These are phyloP conservation scores for Diaporthe eres DNA, from an alignment of 2,329 filamentous ascomycete species.

Conservation along the genomic window DNA sequence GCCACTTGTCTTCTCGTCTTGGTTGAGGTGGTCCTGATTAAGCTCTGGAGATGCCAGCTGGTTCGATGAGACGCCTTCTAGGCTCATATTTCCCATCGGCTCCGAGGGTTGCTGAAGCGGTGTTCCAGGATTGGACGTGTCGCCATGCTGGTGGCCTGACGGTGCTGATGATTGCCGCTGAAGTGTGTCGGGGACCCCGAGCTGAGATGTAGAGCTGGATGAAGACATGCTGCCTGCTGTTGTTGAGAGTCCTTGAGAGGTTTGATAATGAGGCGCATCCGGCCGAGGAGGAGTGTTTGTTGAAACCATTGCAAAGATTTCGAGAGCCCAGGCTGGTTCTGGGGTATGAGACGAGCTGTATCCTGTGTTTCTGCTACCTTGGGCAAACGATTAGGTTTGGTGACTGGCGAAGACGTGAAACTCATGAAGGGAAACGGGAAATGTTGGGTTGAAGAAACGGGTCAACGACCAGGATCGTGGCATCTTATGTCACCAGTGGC, in stretches of 20 bases:
- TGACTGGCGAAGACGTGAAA: background rate
- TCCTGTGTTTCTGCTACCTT: background rate
- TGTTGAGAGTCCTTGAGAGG: background rate
- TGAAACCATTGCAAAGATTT: constrained; percentile 9
- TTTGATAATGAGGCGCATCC: constrained; percentile 6
- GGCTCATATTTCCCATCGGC: constrained; percentile 38
- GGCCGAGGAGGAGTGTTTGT: constrained; percentile 11
- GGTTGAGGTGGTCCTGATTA: constrained; percentile 37
- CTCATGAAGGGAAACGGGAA: background rate
- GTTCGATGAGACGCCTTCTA: constrained; percentile 31
- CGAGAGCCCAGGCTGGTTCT: background rate
- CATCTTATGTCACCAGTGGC: constrained; percentile 1
- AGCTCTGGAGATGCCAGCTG: constrained; percentile 37
- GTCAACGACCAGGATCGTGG: background rate
- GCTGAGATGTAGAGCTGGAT: constrained; percentile 1
- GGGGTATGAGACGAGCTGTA: too few relatives aligned
- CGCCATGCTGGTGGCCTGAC: constrained; percentile 2
- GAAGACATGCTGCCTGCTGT: constrained; percentile 31
- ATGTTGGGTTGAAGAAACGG: background rate
- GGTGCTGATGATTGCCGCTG: constrained; percentile 28
- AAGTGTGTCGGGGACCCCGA: constrained; percentile 22
- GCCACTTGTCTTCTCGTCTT: constrained; percentile 42
- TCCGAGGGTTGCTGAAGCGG: constrained; percentile 27
- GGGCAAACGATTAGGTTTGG: background rate
- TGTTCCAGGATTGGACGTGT: constrained; percentile 11